These are phyloP conservation scores for Stellera chamaejasme DNA, from an alignment of 345 rosid species.

Conservation along the genomic window DNA sequence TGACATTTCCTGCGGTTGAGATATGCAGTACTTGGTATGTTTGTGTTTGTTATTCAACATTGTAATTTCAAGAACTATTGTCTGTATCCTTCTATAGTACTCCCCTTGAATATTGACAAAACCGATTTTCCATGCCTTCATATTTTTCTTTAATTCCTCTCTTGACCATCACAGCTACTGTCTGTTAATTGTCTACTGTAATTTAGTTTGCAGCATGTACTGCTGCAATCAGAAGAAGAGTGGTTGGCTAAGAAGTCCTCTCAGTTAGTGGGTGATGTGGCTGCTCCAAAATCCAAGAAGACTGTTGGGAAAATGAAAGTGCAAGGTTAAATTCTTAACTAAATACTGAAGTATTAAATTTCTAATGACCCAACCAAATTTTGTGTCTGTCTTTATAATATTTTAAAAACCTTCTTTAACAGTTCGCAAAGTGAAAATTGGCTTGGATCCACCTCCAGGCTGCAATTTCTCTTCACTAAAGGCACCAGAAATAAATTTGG, in stretches of 20 bases:
- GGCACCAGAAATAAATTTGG: slow-evolving; percentile 45
- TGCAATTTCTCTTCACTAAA: slow-evolving; percentile 57
- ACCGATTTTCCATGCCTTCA: background rate
- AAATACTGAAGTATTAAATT: background rate
- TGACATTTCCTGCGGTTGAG: no score
- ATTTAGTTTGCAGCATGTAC: slow-evolving; percentile 48
- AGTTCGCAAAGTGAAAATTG: slow-evolving; percentile 84
- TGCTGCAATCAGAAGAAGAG: slow-evolving; percentile 93
- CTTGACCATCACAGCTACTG: background rate
- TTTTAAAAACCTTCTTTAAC: slow-evolving; percentile 18
- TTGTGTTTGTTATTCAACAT: no score
- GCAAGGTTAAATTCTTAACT: slow-evolving; percentile 45
- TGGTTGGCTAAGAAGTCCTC: slow-evolving; percentile 51
- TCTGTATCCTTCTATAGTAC: background rate
- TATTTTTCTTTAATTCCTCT: background rate
- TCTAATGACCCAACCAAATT: slow-evolving; percentile 6
- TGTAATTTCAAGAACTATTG: no score
- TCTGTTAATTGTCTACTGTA: slow-evolving; percentile 3
- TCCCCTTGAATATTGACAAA: background rate
- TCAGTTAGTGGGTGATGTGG: slow-evolving; percentile 47
- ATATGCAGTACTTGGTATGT: no score
- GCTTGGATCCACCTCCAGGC: slow-evolving; percentile 62
- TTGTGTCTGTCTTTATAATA: slow-evolving; percentile 9
- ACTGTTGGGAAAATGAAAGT: slow-evolving; percentile 78
- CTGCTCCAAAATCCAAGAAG: slow-evolving; percentile 66